A percentile compares a stretch with the other conserved stretches of the same genome.
These are phyloP conservation scores for Saraca asoca DNA, from an alignment of 331 rosid genomes.

Conservation along the genomic window DNA sequence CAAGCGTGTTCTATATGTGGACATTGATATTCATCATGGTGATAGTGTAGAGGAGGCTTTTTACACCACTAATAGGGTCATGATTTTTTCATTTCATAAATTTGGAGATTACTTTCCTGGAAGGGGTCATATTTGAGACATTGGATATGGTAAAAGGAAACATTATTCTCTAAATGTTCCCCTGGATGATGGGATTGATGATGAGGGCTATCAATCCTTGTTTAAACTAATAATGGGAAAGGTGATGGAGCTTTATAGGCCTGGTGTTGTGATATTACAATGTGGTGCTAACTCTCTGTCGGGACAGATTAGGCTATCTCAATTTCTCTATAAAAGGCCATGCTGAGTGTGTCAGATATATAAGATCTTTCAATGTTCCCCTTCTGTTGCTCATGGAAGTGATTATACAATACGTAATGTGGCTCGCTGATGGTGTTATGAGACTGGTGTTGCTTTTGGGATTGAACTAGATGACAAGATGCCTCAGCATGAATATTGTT, in stretches of 20 bases:
- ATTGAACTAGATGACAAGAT: conserved; percentile 51
- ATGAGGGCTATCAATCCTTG: conserved; percentile 77
- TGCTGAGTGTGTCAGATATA: conserved; percentile 77
- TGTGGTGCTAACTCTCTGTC: conserved; percentile 95
- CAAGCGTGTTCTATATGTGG: conserved; percentile 77
- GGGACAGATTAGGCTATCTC: conserved; percentile 90
- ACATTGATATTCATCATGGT: conserved; percentile 73
- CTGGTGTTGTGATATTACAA: conserved; percentile 85
- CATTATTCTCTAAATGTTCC: conserved; percentile 82
- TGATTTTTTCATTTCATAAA: conserved; percentile 81
- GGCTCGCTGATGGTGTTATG: conserved; percentile 94
- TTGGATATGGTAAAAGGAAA: conserved; percentile 73
- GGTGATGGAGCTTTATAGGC: conserved; percentile 76
- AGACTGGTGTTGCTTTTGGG: conserved; percentile 58
- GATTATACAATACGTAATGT: conserved; percentile 90
- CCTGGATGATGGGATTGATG: conserved; percentile 79
- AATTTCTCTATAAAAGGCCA: conserved; percentile 87
- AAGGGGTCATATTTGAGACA: conserved; percentile 74
- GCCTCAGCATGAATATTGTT: conserved; percentile 54
- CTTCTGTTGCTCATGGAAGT: conserved; percentile 79
- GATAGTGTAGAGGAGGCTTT: conserved; percentile 80
- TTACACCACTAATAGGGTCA: conserved; percentile 75
- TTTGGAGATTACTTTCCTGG: conserved; percentile 89
- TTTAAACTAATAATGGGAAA: conserved; percentile 75
- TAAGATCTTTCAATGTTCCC: conserved; percentile 87